These are phyloP conservation scores for Populus simonii DNA, from an alignment of 345 rosid species.

Conservation along the genomic window DNA sequence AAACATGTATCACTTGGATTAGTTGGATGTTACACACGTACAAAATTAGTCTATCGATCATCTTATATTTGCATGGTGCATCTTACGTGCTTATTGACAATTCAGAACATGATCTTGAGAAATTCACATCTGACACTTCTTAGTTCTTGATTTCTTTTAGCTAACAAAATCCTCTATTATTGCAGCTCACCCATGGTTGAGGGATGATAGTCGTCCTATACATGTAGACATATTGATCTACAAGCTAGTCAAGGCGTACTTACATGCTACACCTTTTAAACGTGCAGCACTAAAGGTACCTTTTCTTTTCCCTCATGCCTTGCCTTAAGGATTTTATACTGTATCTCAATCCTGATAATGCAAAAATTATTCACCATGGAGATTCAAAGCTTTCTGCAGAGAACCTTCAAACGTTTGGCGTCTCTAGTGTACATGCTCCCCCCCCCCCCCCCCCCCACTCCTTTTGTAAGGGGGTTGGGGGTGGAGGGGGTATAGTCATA, in stretches of 20 bases:
- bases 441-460: too few relatives aligned
- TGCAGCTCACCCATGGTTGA: slow-evolving; percentile 94
- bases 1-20: not conserved
- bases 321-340: not conserved
- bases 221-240: slow-evolving; percentile 78
- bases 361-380: not conserved
- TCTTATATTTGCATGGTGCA: not conserved
- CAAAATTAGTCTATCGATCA: too few relatives aligned
- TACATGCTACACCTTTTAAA: slow-evolving; percentile 71
- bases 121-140: not conserved
- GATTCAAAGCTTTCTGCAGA: not conserved
- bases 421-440: not conserved
- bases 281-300: slow-evolving; percentile 81
- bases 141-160: not conserved
- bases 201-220: slow-evolving; percentile 48
- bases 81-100: not conserved
- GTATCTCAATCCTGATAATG: not conserved
- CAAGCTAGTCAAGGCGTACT: slow-evolving; percentile 71
- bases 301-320: not conserved
- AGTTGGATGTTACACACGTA: not conserved
- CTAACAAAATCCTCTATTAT: slow-evolving; percentile 11
- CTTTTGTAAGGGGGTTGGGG: too few relatives aligned
- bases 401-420: not conserved
- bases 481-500: too few relatives aligned
- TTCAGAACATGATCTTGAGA: not conserved